These are phyloP conservation scores for Capsicum pubescens DNA, from an alignment of 257 asterid species.

Conservation along the genomic window DNA sequence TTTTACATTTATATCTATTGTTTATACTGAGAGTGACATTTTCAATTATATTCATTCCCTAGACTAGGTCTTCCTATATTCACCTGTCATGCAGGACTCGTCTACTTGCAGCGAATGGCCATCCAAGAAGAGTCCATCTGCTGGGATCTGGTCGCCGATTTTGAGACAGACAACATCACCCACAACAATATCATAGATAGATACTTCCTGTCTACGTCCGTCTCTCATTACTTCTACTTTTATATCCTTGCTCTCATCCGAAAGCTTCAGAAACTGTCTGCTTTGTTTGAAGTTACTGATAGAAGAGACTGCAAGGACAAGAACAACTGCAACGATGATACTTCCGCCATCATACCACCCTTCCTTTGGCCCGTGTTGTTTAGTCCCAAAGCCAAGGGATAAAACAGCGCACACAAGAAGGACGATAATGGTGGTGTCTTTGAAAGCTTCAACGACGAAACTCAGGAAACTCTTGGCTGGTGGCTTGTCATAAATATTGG, in stretches of 20 bases:
- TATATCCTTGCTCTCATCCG: slow-evolving; percentile 26
- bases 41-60: background rate
- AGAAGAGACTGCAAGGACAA: slow-evolving; percentile 36
- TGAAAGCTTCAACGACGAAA: slow-evolving; percentile 30
- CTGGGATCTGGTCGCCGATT: slow-evolving; percentile 55
- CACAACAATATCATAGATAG: slow-evolving; percentile 41
- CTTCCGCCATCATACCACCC: slow-evolving; percentile 38
- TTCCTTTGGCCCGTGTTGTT: slow-evolving; percentile 31
- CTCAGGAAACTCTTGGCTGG: slow-evolving; percentile 22
- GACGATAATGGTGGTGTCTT: slow-evolving; percentile 30
- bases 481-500: slow-evolving; percentile 27
- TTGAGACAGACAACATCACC: slow-evolving; percentile 47
- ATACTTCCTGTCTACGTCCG: slow-evolving; percentile 37
- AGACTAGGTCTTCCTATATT: background rate
- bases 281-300: slow-evolving; percentile 33
- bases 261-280: slow-evolving; percentile 32
- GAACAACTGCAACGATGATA: slow-evolving; percentile 26
- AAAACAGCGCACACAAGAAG: slow-evolving; percentile 31
- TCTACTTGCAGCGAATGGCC: slow-evolving; percentile 52
- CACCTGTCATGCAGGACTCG: slow-evolving; percentile 50
- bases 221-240: slow-evolving; percentile 29
- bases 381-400: slow-evolving; percentile 31
- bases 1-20: background rate
- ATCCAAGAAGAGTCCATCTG: slow-evolving; percentile 50
- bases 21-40: background rate